Base-by-base conservation (phyloP, 148 eudicot genomes). In the Polygonum maritimum region DNA sequence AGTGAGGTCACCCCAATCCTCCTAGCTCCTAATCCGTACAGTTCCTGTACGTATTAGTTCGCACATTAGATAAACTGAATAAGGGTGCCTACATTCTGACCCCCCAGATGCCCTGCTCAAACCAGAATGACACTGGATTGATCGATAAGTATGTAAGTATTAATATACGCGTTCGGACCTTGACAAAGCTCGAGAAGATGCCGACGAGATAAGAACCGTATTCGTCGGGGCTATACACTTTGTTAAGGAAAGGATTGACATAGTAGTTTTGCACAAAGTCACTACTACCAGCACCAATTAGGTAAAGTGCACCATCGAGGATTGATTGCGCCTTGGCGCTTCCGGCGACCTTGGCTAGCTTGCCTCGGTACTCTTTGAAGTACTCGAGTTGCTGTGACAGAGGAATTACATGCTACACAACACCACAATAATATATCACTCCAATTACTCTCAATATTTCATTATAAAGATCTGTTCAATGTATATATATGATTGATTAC, bases 241-340 rank as follows among this genome's bases (percentile, higher is more conserved):
- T 90, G 91, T 90, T 79, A 78, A 92, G 16, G 15, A 78, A 86
- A 74, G 97, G 96, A 73, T 95, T 92, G 49, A 88, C 76, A 65
- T 92, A 95, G 77, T 95, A 95, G 77, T 92, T 95, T 78, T 92
- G 99, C 6, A 91, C 21, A 71, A 87, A 95, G 75, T 95, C 99
- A 67, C 97, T 92, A 75, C 86, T 90, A 10, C 99, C 99, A 31
- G 88, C 87, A 40, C 92, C 81, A 44, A 88, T 48, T 6, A 95
- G 19, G 74, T 92, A 95, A 1, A 95, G 67, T 7, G 87, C 85
- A 52, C 78, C 96, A 41, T 86, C 82, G 5, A 90, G 49, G 67
- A 92, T 95, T 26, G 94, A 85, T 35, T 87, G 80, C 7, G 99
- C 91, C 51, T 90, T 84, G 67, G 76, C 47, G 22, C 83, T 82